These are phyloP conservation scores for Paxillus rubicundulus DNA, from an alignment of 768 basidiomycete genomes.

Conservation along the genomic window DNA sequence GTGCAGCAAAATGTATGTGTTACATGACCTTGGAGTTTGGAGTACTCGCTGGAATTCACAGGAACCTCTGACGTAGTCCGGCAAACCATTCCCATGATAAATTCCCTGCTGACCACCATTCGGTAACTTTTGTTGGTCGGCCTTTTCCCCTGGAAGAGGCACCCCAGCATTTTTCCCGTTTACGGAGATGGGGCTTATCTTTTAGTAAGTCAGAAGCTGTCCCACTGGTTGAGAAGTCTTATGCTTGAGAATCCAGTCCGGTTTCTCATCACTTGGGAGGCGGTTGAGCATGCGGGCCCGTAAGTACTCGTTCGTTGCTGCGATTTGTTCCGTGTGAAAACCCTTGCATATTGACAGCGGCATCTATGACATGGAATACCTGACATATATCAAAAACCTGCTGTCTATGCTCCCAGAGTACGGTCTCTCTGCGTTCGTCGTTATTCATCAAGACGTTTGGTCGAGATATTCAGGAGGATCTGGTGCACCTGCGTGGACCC, in stretches of 20 bases:
- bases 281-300: constrained; percentile 92
- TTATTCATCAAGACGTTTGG: constrained; percentile 94
- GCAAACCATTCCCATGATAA: constrained; percentile 61
- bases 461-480: constrained; percentile 93
- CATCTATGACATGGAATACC: constrained; percentile 78
- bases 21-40: constrained; percentile 5
- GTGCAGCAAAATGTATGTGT: constrained; percentile 70
- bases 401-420: constrained; percentile 69
- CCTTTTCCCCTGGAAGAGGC: constrained; percentile 93
- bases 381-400: constrained; percentile 71
- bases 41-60: neutral
- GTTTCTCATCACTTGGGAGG: constrained; percentile 96
- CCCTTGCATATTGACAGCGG: constrained; percentile 49
- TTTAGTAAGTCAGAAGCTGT: constrained; percentile 58
- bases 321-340: neutral
- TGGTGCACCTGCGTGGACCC: constrained; percentile 95
- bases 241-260: constrained; percentile 51
- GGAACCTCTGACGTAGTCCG: constrained; percentile 45
- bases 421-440: constrained; percentile 71
- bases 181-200: constrained; percentile 84
- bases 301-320: constrained; percentile 41
- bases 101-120: constrained; percentile 63
- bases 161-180: constrained; percentile 73
- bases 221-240: neutral
- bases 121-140: constrained; percentile 82